These are phyloP conservation scores for Ceratobasidium sp. DNA, from an alignment of 1,284 basidiomycete genomes.

Conservation along the genomic window DNA sequence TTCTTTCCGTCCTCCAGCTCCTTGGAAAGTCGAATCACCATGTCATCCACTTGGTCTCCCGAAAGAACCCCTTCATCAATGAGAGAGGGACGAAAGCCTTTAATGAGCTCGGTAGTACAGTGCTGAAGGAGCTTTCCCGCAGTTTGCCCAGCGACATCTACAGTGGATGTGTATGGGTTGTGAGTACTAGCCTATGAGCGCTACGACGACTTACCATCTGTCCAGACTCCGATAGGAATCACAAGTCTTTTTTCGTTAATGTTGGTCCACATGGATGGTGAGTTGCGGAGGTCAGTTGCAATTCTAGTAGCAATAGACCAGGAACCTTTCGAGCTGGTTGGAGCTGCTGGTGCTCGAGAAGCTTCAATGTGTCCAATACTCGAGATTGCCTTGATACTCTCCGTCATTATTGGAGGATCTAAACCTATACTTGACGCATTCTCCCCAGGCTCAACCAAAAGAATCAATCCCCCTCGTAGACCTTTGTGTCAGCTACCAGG, in stretches of 20 bases:
- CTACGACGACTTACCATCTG: slow-evolving; percentile 9
- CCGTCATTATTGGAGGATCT: slow-evolving; percentile 13
- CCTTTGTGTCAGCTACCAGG: neutral
- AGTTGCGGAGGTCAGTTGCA: slow-evolving; percentile 11
- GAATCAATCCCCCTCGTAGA: slow-evolving; percentile 17
- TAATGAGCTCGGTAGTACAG: slow-evolving; percentile 20
- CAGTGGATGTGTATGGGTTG: neutral
- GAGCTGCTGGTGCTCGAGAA: neutral
- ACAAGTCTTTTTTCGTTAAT: slow-evolving; percentile 12
- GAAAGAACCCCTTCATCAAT: slow-evolving; percentile 17
- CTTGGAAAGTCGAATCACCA: neutral
- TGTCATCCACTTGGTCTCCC: neutral
- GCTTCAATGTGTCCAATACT: slow-evolving; percentile 7
- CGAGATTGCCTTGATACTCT: slow-evolving; percentile 21
- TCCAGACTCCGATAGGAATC: slow-evolving; percentile 33
- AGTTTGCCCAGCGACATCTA: slow-evolving; percentile 1
- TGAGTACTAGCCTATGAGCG: neutral
- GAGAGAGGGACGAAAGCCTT: slow-evolving; percentile 15
- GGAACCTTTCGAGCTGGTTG: neutral
- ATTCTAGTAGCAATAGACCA: slow-evolving; percentile 32
- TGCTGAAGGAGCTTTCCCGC: slow-evolving; percentile 25
- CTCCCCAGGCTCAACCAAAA: slow-evolving; percentile 18
- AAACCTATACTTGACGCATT: slow-evolving; percentile 6
- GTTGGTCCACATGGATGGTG: slow-evolving; percentile 27
- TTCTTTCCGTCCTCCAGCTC: slow-evolving; percentile 23